Base-by-base conservation (phyloP, 1,284 basidiomycete species). In the Taiwanofungus camphoratus region DNA sequence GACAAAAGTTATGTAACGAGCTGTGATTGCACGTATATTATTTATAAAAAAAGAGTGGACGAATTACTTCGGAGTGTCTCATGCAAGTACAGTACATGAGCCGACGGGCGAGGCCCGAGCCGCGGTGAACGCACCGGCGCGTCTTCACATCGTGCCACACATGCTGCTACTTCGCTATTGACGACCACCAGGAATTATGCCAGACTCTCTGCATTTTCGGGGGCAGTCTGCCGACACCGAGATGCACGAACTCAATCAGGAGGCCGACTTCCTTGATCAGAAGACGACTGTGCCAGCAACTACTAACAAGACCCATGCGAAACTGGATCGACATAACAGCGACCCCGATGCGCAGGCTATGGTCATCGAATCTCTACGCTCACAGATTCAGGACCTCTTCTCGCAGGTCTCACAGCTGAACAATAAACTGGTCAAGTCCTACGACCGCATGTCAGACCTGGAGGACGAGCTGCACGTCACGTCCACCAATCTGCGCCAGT, bases 331-430 rank as follows among this genome's bases (percentile, higher is more conserved):
- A 1, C 56, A 55, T 32, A 49, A 51, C 42, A 49, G 50, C 39
- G 64, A 66, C 39, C 55, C 56, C 1, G 82, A 87, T 56, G 82
- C 86, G 2, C 82, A 88, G 53, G 75, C 76, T 5, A 73, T 82
- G 66, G 75, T 94, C 53, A 90, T 94, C 54, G 65, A 73, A 11
- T 85, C 88, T 0, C 71, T 96, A 16, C 82, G 89, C 22, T 64
- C 73, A 2, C 92, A 96, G 61, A 77, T 96, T 13, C 76, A 82
- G 43, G 89, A 96, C 58, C 73, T 97, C 38, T 84, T 87, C 56
- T 82, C 87, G 20, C 94, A 98, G 64, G 89, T 96, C 33, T 82
- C 84, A 19, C 81, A 88, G 58, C 83, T 98, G 51, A 97, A 98
- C 63, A 70, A 74, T 59, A 97, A 99, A 64, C 86, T 99, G 36